Percentiles rank a stretch among this genome's conserved stretches.
These are phyloP conservation scores for Psophocarpus tetragonolobus DNA, from an alignment of 306 rosid genomes.

Conservation along the genomic window DNA sequence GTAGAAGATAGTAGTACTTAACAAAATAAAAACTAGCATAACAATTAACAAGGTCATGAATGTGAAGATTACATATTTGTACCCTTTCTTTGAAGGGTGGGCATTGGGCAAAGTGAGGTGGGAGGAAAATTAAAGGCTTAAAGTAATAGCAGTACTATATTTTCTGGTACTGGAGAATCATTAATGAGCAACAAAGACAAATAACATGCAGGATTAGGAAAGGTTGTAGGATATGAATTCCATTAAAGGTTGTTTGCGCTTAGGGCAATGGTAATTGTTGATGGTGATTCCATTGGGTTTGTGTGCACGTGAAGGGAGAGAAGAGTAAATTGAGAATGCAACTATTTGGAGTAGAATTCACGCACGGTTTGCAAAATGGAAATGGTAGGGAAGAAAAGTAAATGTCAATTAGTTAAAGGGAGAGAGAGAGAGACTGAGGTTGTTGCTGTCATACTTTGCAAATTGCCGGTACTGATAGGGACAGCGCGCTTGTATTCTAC, in stretches of 20 bases:
- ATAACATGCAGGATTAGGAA: not conserved
- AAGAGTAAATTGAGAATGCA: not conserved
- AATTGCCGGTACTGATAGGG: conserved; percentile 25
- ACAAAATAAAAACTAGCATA: not conserved
- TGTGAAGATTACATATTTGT: not conserved
- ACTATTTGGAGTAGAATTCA: not conserved
- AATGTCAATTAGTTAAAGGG: not conserved
- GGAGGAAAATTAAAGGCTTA: not conserved
- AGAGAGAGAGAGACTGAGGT: not conserved
- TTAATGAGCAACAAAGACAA: not conserved
- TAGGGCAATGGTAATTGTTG: not conserved
- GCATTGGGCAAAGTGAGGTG: not conserved
- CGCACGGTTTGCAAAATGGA: not conserved
- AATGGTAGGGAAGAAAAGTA: not conserved
- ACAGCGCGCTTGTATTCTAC: conserved; percentile 25
- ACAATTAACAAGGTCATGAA: no score
- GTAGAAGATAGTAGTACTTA: no score
- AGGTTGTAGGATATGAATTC: not conserved
- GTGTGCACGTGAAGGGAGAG: not conserved
- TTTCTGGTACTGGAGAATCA: not conserved
- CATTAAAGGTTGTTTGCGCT: not conserved
- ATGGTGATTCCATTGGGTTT: not conserved
- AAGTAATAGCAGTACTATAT: not conserved
- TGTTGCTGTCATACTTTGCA: not conserved
- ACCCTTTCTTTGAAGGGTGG: not conserved